Evolutionary conservation across 345 rosid species (phyloP).

Genomic region (Populus davidiana): DNA sequence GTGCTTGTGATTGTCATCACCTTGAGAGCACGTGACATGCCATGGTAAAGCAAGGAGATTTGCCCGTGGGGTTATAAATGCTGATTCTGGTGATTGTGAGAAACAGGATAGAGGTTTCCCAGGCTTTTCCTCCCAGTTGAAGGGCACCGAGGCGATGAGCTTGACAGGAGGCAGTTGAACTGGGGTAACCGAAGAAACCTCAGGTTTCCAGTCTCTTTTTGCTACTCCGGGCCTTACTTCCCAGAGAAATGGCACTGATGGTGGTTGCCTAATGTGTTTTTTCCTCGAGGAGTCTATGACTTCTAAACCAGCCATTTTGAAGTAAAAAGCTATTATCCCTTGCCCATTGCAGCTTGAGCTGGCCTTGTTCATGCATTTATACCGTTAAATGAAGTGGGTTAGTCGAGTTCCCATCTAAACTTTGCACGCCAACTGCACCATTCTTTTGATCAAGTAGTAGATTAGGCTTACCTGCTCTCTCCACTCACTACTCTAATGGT

Average conservation of each 20-base stretch:
- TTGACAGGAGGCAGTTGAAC: slow-evolving; percentile 45
- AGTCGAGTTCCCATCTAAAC: slow-evolving; percentile 2
- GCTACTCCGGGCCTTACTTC: slow-evolving; percentile 77
- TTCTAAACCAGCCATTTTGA: slow-evolving; percentile 33
- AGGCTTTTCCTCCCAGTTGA: slow-evolving; percentile 77
- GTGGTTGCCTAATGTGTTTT: slow-evolving; percentile 55
- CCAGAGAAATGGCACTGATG: slow-evolving; percentile 81
- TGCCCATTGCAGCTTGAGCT: neutral
- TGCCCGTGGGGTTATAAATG: slow-evolving; percentile 17
- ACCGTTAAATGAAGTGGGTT: neutral
- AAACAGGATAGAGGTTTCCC: slow-evolving; percentile 52
- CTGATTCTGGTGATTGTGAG: slow-evolving; percentile 16
- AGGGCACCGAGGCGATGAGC: slow-evolving; percentile 65
- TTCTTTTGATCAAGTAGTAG: neutral
- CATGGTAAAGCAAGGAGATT: slow-evolving; percentile 23
- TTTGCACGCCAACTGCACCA: slow-evolving; percentile 10
- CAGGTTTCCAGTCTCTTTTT: slow-evolving; percentile 67
- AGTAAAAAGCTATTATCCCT: neutral
- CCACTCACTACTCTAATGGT: too few relatives aligned
- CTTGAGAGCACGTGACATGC: slow-evolving; percentile 34
- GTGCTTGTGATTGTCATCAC: neutral
- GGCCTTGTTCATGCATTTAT: neutral
- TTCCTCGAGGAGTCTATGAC: slow-evolving; percentile 20
- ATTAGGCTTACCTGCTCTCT: slow-evolving; percentile 18
- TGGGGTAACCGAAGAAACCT: slow-evolving; percentile 28